Percentiles rank a stretch among this genome's conserved stretches.
Conservation (phyloP, 805 yeast species). For the Suhomyces pyralidae region DNA sequence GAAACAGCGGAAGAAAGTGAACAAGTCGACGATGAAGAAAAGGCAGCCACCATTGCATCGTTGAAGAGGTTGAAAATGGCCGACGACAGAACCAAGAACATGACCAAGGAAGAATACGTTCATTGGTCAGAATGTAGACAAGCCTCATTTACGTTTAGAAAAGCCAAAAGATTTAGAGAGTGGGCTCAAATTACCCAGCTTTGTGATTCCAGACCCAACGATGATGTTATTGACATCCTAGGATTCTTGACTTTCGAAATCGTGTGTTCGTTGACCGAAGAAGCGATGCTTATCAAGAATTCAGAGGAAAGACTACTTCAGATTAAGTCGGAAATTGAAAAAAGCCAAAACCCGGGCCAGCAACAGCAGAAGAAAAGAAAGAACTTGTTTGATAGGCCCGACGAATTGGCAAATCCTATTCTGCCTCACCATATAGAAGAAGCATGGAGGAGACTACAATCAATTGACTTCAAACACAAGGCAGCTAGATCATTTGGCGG, state of each 20-base stretch:
- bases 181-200: slow-evolving; percentile 89
- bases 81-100: slow-evolving; percentile 86
- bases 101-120: slow-evolving; percentile 97
- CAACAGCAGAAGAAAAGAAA: slow-evolving; percentile 41
- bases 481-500: slow-evolving; percentile 73
- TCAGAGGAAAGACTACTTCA: slow-evolving; percentile 55
- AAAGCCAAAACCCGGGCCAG: slow-evolving; percentile 25
- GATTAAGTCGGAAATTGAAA: slow-evolving; percentile 14
- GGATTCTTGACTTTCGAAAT: slow-evolving; percentile 96
- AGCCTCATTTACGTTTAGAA: slow-evolving; percentile 92
- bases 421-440: slow-evolving; percentile 79
- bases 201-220: slow-evolving; percentile 89
- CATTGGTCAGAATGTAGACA: slow-evolving; percentile 99
- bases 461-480: slow-evolving; percentile 50
- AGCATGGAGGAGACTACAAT: slow-evolving; percentile 82
- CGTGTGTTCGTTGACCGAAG: slow-evolving; percentile 91
- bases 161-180: slow-evolving; percentile 89
- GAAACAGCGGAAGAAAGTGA: slow-evolving; percentile 60
- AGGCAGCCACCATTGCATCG: slow-evolving; percentile 86
- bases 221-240: slow-evolving; percentile 92
- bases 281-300: slow-evolving; percentile 76
- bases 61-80: slow-evolving; percentile 85
- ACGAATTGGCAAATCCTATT: slow-evolving; percentile 74
- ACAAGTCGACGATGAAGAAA: slow-evolving; percentile 81
- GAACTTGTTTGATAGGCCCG: slow-evolving; percentile 82